Base-by-base conservation (phyloP, 805 yeast genomes). In the Scheffersomyces amazonensis region DNA sequence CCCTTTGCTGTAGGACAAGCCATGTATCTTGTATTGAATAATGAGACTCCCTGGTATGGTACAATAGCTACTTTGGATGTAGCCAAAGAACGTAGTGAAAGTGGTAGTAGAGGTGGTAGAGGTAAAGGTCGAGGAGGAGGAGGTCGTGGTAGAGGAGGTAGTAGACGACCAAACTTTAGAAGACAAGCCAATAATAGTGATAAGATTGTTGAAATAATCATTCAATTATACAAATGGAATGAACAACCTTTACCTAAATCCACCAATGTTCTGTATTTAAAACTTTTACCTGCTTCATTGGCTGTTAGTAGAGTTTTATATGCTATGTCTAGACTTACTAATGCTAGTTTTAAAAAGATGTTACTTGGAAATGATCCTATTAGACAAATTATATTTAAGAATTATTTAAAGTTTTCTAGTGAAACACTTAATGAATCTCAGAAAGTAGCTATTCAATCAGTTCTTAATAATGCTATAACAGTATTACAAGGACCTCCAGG, bases 401-500 rank as follows among this genome's bases (percentile, higher is more conserved):
- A 81, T 55, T 66, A 65, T 46, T 60, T 79, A 37, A 71, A 66
- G 40, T 76, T 73, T 44, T 62, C 76, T 1, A 69, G 64, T 25
- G 73, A 68, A n/a, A 53, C 69, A 1, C 69, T 80, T 43, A 80
- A 80, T 50, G 76, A 70, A 5, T 80, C 85, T 0, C 86, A 80
- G 43, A 76, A 76, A 44, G 65, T 66, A 22, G 81, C 82, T 58
- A 46, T 67, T 40, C 80, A 77, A 43, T 73, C 78, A 31, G 80
- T 70, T 6, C 56, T 71, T 41, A 73, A 67, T 52, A 77, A 66
- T 50, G 63, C 73, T 16, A 73, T 70, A 29, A 78, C 80, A 2
- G 69, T 68, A 1, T 44, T 69, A 16, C 73, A 69, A 43, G 75
- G 75, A 16, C 73, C 75, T n/a, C 97, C 97, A 3, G 96, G 96